These are phyloP conservation scores for Anaeromyces robustus DNA, from an alignment of 192 early-diverging fungal genomes.

Conservation along the genomic window DNA sequence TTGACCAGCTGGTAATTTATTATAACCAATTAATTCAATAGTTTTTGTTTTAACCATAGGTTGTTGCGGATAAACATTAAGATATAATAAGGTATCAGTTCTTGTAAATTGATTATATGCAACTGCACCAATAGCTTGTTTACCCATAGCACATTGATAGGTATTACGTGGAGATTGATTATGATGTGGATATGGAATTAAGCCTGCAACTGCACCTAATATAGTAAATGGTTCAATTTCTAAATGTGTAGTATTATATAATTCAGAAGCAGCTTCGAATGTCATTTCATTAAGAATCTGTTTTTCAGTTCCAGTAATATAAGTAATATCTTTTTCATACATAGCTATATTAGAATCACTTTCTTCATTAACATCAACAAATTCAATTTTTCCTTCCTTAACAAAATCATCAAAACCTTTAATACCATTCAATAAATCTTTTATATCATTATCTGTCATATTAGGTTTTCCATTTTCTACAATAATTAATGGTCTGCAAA, in stretches of 20 bases:
- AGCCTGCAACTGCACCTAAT: conserved; percentile 88
- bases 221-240: conserved; percentile 95
- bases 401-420: conserved; percentile 84
- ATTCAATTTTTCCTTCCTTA: conserved; percentile 77
- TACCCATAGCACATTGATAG: conserved; percentile 98
- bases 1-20: conserved; percentile 58
- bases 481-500: conserved; percentile 93
- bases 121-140: conserved; percentile 95
- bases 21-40: conserved; percentile 92
- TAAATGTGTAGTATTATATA: conserved; percentile 75
- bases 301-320: conserved; percentile 9
- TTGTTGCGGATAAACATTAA: conserved; percentile 92
- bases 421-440: conserved; percentile 26
- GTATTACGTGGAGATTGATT: conserved; percentile 98
- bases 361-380: conserved; percentile 94
- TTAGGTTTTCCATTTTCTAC: conserved; percentile 57
- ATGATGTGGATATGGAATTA: conserved; percentile 97
- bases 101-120: conserved; percentile 87
- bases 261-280: conserved; percentile 7
- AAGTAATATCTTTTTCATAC: conserved; percentile 69
- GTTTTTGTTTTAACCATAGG: conserved; percentile 97
- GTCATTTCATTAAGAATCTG: conserved; percentile 8
- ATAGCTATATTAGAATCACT: conserved; percentile 89
- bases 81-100: conserved; percentile 87
- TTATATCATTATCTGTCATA: conserved; percentile 22